Conservation (phyloP, 257 asterid genomes). For the Cinchona pubescens region DNA sequence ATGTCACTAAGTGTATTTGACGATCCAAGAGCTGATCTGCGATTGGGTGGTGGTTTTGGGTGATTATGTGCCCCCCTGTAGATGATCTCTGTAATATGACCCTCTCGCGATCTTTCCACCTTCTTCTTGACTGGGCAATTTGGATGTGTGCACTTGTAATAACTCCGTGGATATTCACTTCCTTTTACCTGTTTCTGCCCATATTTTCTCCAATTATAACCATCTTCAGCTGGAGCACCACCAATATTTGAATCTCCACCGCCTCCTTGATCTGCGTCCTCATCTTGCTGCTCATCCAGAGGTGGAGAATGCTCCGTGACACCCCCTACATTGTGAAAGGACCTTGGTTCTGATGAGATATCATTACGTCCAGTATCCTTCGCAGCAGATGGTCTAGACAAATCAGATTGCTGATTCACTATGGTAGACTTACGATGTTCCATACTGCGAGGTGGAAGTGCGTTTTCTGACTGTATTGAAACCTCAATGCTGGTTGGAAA, state of each 20-base stretch:
- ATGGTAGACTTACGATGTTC: constrained; percentile 20
- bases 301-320: constrained; percentile 55
- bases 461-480: constrained; percentile 36
- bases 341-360: constrained; percentile 30
- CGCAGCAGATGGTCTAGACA: constrained; percentile 34
- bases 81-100: constrained; percentile 73
- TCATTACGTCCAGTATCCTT: constrained; percentile 26
- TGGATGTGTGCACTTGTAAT: constrained; percentile 74
- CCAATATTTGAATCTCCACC: constrained; percentile 46
- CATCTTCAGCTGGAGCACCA: constrained; percentile 65
- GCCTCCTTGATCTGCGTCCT: constrained; percentile 52
- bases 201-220: constrained; percentile 80
- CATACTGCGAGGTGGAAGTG: constrained; percentile 20
- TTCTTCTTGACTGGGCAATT: constrained; percentile 78
- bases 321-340: constrained; percentile 30
- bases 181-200: constrained; percentile 91
- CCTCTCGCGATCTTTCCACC: constrained; percentile 72
- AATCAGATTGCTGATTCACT: constrained; percentile 37
- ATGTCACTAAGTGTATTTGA: constrained; percentile 38
- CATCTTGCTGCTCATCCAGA: constrained; percentile 52
- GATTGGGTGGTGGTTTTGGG: constrained; percentile 64
- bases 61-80: constrained; percentile 80
- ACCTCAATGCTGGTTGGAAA: constrained; percentile 40
- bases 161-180: constrained; percentile 84
- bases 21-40: constrained; percentile 51